A percentile compares a stretch with the other conserved stretches of the same genome.
phyloP scores from a whole-genome alignment of 2,329 filamentous ascomycete genomes.

The Grosmannia huntii region DNA sequence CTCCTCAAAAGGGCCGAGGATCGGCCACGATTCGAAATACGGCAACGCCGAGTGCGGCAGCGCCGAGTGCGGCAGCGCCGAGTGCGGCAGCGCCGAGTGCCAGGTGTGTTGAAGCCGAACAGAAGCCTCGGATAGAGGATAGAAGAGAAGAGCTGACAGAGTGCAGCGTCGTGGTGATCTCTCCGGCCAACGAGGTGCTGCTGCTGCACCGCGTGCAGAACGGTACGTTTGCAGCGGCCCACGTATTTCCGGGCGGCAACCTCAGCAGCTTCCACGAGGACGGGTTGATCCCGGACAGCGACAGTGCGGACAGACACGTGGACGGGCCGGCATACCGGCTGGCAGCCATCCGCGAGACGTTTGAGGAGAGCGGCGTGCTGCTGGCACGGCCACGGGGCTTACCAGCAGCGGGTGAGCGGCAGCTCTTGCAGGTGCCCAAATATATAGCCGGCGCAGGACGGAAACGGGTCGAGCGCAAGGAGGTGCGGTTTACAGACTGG shows the following conservation, averaged over 20 bases:
- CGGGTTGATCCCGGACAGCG: constrained; percentile 24
- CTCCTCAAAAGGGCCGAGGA: not conserved
- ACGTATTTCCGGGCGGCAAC: constrained; percentile 91
- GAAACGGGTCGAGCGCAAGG: constrained; percentile 57
- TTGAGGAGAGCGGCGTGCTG: constrained; percentile 87
- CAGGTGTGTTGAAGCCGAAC: not conserved
- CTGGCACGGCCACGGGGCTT: constrained; percentile 42
- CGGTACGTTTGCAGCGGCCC: constrained; percentile 74
- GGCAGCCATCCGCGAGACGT: constrained; percentile 79
- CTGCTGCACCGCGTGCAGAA: constrained; percentile 77
- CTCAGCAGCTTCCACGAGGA: constrained; percentile 70
- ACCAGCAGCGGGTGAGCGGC: not conserved
- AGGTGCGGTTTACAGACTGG: constrained; percentile 57
- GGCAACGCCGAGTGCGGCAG: too few species aligned
- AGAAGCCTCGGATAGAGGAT: not conserved
- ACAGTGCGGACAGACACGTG: constrained; percentile 45
- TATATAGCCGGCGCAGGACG: constrained; percentile 44
- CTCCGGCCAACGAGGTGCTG: constrained; percentile 74
- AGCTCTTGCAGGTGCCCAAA: constrained; percentile 48
- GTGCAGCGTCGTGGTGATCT: constrained; percentile 69
- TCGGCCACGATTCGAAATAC: not conserved
- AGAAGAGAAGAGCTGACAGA: not conserved
- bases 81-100: constrained; percentile 8
- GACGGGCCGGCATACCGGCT: constrained; percentile 66
- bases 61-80: too few species aligned